Evolutionary conservation across 495 filamentous ascomycete species (phyloP), one percentile per base, ranked within the genome.

Genomic region (Gamarada debralockiae): DNA sequence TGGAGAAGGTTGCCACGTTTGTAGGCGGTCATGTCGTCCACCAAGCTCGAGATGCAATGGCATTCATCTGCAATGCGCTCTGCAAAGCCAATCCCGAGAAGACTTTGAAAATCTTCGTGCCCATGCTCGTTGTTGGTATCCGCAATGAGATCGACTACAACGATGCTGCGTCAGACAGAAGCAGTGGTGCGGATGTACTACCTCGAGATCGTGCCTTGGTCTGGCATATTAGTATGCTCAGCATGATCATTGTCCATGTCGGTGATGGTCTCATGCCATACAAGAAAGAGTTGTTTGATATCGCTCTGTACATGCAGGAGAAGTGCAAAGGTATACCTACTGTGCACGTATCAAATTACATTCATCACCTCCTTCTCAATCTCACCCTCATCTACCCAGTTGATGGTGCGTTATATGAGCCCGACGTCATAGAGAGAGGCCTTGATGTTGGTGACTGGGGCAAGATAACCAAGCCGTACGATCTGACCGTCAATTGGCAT

Each of bases 311-410:
- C 66, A 96, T 97, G 92, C 92, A 97, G 65, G 77, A 93, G 55
- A 92, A 88, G 48, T 97, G 95, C 70, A 82, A 84, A 60, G 93
- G 93, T 15, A 87, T 95, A 27, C 91, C 95, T 0, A 93, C 92
- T 0, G 87, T 96, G 23, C 95, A 97, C 65, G 85, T 97, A 47
- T 95, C 90, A 33, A 99, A 97, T 66, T 97, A 92, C 67, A 90
- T 97, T 29, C 93, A 99, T 67, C 93, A 99, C 66, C 78, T 99
- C n/a, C 72, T 99, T n/a, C 87, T 99, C 43, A 97, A 97, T 63
- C 73, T 96, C 17, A 97, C 92, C 3, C 83, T 90, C 20, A 97
- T 87, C 1, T 99, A 97, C 60, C 90, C 93, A 3, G 78, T 87
- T 27, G 93, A 99, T 62, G 90, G 87, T 63, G 79, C 83, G 3